A percentile compares a stretch with the other conserved stretches of the same genome.
Conservation (phyloP, 805 yeast genomes). For the Pichia gijzeniarum region DNA sequence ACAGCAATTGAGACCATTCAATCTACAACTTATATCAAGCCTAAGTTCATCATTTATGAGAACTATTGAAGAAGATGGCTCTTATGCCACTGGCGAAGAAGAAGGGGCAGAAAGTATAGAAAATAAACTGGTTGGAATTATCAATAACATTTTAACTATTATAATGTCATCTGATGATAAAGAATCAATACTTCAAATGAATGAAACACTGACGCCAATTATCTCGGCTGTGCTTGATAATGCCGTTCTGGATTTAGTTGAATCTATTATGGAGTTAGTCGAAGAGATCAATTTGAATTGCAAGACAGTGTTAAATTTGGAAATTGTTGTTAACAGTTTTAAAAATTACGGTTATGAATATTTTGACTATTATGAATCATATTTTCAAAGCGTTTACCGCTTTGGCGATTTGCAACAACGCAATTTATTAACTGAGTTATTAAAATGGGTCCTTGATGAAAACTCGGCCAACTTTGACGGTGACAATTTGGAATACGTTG, state of each 20-base stretch:
- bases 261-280: conserved; percentile 67
- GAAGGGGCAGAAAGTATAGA: conserved; percentile 48
- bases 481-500: conserved; percentile 20
- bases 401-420: conserved; percentile 31
- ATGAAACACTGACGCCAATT: conserved; percentile 58
- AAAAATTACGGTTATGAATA: conserved; percentile 48
- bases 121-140: conserved; percentile 73
- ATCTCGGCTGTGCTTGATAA: conserved; percentile 60
- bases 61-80: conserved; percentile 39
- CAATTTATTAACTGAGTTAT: conserved; percentile 17
- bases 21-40: conserved; percentile 57
- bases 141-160: conserved; percentile 78
- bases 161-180: conserved; percentile 72
- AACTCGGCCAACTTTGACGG: conserved; percentile 17
- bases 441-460: conserved; percentile 17
- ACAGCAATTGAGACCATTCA: conserved; percentile 84
- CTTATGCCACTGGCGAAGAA: conserved; percentile 22
- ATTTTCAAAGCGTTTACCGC: conserved; percentile 41
- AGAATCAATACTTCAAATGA: conserved; percentile 46
- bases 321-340: conserved; percentile 36
- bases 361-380: conserved; percentile 42
- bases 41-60: conserved; percentile 68
- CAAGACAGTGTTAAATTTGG: conserved; percentile 31
- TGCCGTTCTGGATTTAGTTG: conserved; percentile 63
- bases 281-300: conserved; percentile 64